These are phyloP conservation scores for Colletotrichum filicis DNA, from an alignment of 2,329 filamentous ascomycete species.

Conservation along the genomic window DNA sequence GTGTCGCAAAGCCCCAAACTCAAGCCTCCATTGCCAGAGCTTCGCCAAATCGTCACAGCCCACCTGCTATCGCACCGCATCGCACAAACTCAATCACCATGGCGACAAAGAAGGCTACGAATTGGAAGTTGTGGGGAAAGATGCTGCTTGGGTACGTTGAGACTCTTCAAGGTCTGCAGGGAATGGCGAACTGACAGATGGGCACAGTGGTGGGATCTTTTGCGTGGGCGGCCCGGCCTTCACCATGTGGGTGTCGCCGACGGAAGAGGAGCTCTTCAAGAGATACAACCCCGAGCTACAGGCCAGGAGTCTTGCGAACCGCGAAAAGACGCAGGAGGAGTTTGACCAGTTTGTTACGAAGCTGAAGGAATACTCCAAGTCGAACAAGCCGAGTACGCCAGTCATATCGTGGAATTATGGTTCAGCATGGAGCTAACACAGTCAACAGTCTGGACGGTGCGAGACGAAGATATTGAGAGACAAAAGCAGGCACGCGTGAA, in stretches of 20 bases:
- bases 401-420: not conserved
- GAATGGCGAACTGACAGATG: constrained; percentile 27
- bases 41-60: not conserved
- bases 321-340: constrained; percentile 81
- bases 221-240: constrained; percentile 88
- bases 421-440: not conserved
- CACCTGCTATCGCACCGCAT: not conserved
- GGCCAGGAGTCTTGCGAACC: constrained; percentile 83
- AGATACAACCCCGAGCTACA: constrained; percentile 96
- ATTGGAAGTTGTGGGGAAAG: constrained; percentile 72
- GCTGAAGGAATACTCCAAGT: constrained; percentile 90
- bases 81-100: constrained; percentile 38
- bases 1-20: not conserved
- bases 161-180: not conserved
- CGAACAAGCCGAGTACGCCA: constrained; percentile 85
- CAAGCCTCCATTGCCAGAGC: not conserved
- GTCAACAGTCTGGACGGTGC: constrained; percentile 60
- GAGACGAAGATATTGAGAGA: constrained; percentile 59
- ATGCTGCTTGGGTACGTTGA: constrained; percentile 75
- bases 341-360: constrained; percentile 88
- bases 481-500: constrained; percentile 50
- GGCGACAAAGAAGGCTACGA: constrained; percentile 58
- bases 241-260: constrained; percentile 82
- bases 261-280: constrained; percentile 92
- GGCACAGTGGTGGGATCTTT: constrained; percentile 72